phyloP scores from a whole-genome alignment of 345 rosid species.

The Xanthoceras sorbifolium region DNA sequence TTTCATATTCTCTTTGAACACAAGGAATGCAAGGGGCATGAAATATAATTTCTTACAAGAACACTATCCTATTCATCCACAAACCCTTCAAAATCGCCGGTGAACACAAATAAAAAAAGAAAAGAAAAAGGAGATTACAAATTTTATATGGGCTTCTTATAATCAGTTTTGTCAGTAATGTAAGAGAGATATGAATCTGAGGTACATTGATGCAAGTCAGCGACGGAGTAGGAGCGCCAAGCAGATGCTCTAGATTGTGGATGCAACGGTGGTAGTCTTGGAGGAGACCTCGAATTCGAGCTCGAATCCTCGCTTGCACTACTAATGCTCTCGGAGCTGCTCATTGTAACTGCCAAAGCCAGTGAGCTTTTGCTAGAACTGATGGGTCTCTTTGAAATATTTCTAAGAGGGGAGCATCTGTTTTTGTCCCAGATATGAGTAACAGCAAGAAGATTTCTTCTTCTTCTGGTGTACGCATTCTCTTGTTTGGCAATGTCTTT shows the following conservation, averaged over 20 bases:
- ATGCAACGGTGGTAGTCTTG: conserved; percentile 70
- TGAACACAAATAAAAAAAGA: too few species aligned
- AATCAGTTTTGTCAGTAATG: conserved; percentile 15
- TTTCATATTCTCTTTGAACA: background rate
- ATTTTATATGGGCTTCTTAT: conserved; percentile 4
- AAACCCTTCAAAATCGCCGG: background rate
- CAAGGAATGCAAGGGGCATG: background rate
- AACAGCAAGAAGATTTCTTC: conserved; percentile 63
- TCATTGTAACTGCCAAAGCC: conserved; percentile 71
- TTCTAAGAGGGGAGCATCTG: conserved; percentile 29
- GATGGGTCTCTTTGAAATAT: conserved; percentile 56
- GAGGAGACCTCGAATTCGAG: conserved; percentile 50
- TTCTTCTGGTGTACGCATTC: conserved; percentile 51
- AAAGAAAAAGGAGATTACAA: background rate
- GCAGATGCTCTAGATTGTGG: conserved; percentile 31
- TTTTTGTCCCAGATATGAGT: conserved; percentile 66
- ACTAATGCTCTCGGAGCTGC: conserved; percentile 57
- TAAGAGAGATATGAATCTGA: background rate
- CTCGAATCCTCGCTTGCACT: conserved; percentile 56
- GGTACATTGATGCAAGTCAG: conserved; percentile 57
- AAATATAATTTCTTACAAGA: background rate
- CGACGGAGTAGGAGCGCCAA: conserved; percentile 62
- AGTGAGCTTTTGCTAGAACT: conserved; percentile 64
- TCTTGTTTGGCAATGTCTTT: conserved; percentile 79
- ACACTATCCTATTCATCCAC: background rate